These are phyloP conservation scores for Chloris gayana DNA, from an alignment of 176 grass and related monocot species.

Conservation along the genomic window DNA sequence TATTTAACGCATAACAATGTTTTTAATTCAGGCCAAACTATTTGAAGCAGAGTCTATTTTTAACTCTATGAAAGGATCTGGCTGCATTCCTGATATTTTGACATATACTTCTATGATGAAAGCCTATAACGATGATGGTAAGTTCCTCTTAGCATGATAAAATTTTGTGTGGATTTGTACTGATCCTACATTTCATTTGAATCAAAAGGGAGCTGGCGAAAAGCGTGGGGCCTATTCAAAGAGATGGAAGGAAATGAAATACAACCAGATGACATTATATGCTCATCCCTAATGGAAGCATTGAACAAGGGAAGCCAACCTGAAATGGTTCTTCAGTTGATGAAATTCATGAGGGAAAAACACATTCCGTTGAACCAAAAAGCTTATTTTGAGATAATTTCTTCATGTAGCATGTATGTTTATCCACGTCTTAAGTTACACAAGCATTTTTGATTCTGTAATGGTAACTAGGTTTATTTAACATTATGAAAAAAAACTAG, in stretches of 20 bases:
- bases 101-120: slow-evolving; percentile 92
- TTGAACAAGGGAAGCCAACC: slow-evolving; percentile 74
- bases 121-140: slow-evolving; percentile 74
- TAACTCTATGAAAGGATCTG: slow-evolving; percentile 67
- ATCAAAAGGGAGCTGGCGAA: slow-evolving; percentile 71
- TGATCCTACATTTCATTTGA: slow-evolving; percentile 48
- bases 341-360: slow-evolving; percentile 76
- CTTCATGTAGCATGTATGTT: slow-evolving; percentile 87
- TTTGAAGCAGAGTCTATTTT: slow-evolving; percentile 80
- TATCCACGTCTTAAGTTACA: slow-evolving; percentile 34
- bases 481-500: neutral
- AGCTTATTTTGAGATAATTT: slow-evolving; percentile 77
- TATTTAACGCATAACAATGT: slow-evolving; percentile 26
- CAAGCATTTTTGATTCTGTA: slow-evolving; percentile 18
- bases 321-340: slow-evolving; percentile 72
- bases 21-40: slow-evolving; percentile 75
- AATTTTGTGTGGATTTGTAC: slow-evolving; percentile 17
- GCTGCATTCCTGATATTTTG: slow-evolving; percentile 87
- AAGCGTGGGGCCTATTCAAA: slow-evolving; percentile 71
- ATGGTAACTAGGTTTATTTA: slow-evolving; percentile 19
- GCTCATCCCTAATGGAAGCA: slow-evolving; percentile 80
- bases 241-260: slow-evolving; percentile 74
- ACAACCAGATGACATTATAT: slow-evolving; percentile 72
- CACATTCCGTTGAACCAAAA: slow-evolving; percentile 72
- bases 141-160: slow-evolving; percentile 36